Base-by-base conservation (phyloP, 2,329 filamentous ascomycete genomes). In the Helotiales sp. region DNA sequence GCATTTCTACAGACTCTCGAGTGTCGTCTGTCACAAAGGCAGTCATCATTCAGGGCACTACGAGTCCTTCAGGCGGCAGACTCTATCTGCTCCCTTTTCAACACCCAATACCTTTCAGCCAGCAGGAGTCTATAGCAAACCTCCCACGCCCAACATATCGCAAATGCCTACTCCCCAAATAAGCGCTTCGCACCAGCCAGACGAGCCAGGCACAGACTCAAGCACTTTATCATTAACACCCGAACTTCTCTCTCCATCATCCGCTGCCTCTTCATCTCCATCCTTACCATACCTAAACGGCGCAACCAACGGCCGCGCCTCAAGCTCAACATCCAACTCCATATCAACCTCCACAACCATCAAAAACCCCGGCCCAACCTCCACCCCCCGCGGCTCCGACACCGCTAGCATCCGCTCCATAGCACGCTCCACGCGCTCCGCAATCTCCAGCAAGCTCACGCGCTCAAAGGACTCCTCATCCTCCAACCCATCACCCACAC, bases 31-130 rank as follows among this genome's bases (percentile, higher is more conserved):
- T 24, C 96, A 99, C 77, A 97, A 97, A 75, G 96, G 96, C 43
- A 96, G 92, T 69, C 96, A 99, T 78, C 91, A 97, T 76, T 97
- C 93, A 74, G 96, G 96, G 0, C 96, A 99, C 77, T 99, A 99
- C 80, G 96, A 99, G 78, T 95, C 93, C 0, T 98, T 98, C 79
- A 87, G 96, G 37, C 87, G 96, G 43, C 96, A 98, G 79, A 91
- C 92, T 66, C 81, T 93, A 8, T 88, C 90, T 60, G 82, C 91
- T 2, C 94, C 94, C 0, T 98, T 89, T 77, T 91, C 93, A 1
- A 97, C 95, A 7, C 89, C 91, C 0, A 90, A 92, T 72, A 89
- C 89, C 0, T 95, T 97, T 79, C 90, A 91, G 68, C 85, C 86
- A 6, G 91, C 92, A 43, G 90, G 89, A 6, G 87, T 90, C 37